Evolutionary conservation across 2,329 filamentous ascomycete species (phyloP).

Genomic region (Kalaharituber pfeilii): DNA sequence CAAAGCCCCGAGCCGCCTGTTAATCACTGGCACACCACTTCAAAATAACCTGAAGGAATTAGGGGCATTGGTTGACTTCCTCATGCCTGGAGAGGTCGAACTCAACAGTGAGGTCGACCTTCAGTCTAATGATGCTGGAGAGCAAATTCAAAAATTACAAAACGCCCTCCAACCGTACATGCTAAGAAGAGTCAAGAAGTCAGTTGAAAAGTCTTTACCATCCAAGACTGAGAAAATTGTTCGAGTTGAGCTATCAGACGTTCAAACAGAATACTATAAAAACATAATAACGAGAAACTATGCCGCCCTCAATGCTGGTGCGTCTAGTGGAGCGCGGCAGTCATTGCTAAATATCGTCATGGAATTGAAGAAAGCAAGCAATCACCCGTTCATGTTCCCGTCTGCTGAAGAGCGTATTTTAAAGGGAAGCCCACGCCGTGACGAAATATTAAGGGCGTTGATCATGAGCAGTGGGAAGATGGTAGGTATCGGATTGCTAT

Average conservation of each 20-base stretch:
- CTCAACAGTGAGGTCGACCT: constrained; percentile 89
- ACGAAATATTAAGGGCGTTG: constrained; percentile 79
- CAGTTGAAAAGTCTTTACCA: constrained; percentile 87
- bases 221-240: constrained; percentile 99
- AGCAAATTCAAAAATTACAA: constrained; percentile 73
- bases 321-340: constrained; percentile 46
- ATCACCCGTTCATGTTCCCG: constrained; percentile 95
- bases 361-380: constrained; percentile 98
- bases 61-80: constrained; percentile 81
- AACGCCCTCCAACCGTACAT: constrained; percentile 83
- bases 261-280: constrained; percentile 96
- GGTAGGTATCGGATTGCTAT: constrained; percentile 40
- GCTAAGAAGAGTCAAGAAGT: constrained; percentile 87
- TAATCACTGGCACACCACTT: constrained; percentile 94
- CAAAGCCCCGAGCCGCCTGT: constrained; percentile 67
- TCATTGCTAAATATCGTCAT: constrained; percentile 97
- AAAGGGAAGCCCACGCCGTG: constrained; percentile 59
- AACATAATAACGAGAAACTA: constrained; percentile 97
- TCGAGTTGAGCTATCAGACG: constrained; percentile 86
- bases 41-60: constrained; percentile 93
- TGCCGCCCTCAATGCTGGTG: constrained; percentile 75
- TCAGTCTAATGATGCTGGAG: constrained; percentile 58
- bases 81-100: constrained; percentile 83
- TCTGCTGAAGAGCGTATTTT: constrained; percentile 83
- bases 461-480: constrained; percentile 98